phyloP scores from a whole-genome alignment of 2,329 filamentous ascomycete species.

The Cytospora chrysosperma region DNA sequence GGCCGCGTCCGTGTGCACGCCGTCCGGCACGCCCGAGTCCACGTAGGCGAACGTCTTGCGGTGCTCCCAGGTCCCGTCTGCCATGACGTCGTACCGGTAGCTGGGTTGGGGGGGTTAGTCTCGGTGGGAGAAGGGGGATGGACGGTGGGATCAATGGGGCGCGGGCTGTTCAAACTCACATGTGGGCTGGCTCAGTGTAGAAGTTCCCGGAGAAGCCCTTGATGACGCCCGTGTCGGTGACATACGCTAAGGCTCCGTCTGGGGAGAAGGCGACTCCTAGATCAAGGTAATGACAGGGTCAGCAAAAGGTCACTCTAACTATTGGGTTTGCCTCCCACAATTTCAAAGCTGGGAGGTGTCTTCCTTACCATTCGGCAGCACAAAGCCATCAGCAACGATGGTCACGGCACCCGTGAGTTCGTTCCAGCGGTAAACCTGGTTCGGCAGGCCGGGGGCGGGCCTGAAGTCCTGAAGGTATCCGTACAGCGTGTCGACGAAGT shows the following conservation, averaged over 20 bases:
- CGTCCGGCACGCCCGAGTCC: conserved; percentile 55
- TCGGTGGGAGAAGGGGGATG: too few species aligned
- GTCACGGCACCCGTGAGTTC: conserved; percentile 49
- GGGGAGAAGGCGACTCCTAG: conserved; percentile 53
- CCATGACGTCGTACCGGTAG: conserved; percentile 42
- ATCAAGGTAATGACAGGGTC: not conserved
- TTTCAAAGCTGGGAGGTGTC: not conserved
- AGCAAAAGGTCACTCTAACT: not conserved
- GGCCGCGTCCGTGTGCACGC: conserved; percentile 53
- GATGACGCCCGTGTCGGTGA: conserved; percentile 54
- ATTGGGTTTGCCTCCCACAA: too few species aligned
- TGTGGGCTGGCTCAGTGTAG: conserved; percentile 42
- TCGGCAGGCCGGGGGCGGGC: conserved; percentile 49
- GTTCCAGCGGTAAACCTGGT: conserved; percentile 59
- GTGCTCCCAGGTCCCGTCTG: conserved; percentile 44
- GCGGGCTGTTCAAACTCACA: too few species aligned
- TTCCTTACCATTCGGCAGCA: conserved; percentile 49
- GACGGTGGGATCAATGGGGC: too few species aligned
- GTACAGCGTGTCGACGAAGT: conserved; percentile 63
- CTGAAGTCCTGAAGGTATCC: conserved; percentile 59
- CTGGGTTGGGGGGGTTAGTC: conserved; percentile 27
- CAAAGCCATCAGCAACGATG: conserved; percentile 58
- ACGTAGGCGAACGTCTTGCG: conserved; percentile 54
- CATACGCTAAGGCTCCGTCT: conserved; percentile 48
- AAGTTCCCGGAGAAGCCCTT: conserved; percentile 45